phyloP scores from a whole-genome alignment of 768 basidiomycete genomes.

The Mycena sanguinolenta region DNA sequence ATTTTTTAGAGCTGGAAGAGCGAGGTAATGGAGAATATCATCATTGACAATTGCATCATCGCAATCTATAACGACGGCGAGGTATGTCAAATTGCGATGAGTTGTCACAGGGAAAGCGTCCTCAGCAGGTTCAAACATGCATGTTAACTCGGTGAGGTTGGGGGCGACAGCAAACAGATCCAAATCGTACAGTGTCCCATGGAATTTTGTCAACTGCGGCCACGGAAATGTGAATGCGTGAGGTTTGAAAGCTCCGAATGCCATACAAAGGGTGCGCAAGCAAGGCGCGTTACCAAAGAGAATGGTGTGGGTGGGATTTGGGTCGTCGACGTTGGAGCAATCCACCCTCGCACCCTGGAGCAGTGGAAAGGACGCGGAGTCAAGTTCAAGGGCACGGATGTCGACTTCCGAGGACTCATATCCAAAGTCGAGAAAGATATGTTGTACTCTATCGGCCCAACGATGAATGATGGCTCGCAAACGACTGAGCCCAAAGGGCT shows the following conservation, averaged over 20 bases:
- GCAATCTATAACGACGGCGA: too few relatives aligned
- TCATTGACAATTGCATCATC: too few relatives aligned
- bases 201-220: constrained; percentile 11
- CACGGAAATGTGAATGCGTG: neutral
- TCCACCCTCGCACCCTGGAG: neutral
- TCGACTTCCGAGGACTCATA: neutral
- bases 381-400: neutral
- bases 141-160: neutral
- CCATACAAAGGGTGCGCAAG: neutral
- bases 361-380: constrained; percentile 5
- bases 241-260: too few relatives aligned
- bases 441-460: neutral
- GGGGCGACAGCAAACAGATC: neutral
- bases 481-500: neutral
- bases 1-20: neutral
- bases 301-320: neutral
- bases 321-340: too few relatives aligned
- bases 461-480: constrained; percentile 9
- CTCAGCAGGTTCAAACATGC: neutral
- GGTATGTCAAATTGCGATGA: neutral
- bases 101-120: too few relatives aligned
- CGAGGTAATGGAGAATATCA: neutral
- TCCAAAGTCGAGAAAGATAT: neutral
- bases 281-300: constrained; percentile 3
- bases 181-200: neutral